phyloP scores from a whole-genome alignment of 768 basidiomycete species.

The Dentipellis fragilis region DNA sequence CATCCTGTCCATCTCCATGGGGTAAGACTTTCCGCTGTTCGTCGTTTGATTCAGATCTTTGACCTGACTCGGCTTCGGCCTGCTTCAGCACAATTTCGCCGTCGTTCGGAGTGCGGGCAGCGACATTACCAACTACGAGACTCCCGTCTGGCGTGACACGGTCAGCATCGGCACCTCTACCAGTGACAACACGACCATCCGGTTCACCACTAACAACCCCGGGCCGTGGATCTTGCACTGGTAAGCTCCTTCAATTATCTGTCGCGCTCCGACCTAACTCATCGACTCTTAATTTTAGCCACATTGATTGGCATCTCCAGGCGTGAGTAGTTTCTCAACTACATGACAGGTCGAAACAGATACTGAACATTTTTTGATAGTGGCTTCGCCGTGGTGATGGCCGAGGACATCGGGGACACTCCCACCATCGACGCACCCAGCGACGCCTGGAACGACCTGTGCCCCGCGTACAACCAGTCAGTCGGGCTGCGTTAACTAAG shows the following conservation, averaged over 20 bases:
- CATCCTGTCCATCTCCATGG: conserved; percentile 13
- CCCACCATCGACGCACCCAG: not conserved
- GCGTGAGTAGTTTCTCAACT: not conserved
- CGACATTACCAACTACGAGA: conserved; percentile 12
- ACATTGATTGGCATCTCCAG: conserved; percentile 2
- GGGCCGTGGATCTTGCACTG: conserved; percentile 1
- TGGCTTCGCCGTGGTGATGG: conserved; percentile 1
- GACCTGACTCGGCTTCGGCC: not conserved
- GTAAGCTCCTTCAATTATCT: not conserved
- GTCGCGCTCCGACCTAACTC: not conserved
- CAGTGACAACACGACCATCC: conserved; percentile 1
- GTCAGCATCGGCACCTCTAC: conserved; percentile 2
- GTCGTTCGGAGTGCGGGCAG: conserved; percentile 6
- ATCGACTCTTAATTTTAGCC: not conserved
- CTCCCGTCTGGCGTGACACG: conserved; percentile 33
- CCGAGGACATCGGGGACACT: not conserved
- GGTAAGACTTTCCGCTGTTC: not conserved
- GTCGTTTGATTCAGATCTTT: not conserved
- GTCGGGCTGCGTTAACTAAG: too few relatives aligned
- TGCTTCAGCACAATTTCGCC: conserved; percentile 2
- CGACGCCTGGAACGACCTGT: conserved; percentile 1
- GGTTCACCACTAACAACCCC: not conserved
- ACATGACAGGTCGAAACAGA: not conserved
- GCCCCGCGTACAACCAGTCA: not conserved
- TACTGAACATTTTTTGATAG: not conserved